Evolutionary conservation across 768 basidiomycete genomes (phyloP), one percentile per base, ranked within the genome.

Genomic region (Rhodotorula sphaerocarpa): DNA sequence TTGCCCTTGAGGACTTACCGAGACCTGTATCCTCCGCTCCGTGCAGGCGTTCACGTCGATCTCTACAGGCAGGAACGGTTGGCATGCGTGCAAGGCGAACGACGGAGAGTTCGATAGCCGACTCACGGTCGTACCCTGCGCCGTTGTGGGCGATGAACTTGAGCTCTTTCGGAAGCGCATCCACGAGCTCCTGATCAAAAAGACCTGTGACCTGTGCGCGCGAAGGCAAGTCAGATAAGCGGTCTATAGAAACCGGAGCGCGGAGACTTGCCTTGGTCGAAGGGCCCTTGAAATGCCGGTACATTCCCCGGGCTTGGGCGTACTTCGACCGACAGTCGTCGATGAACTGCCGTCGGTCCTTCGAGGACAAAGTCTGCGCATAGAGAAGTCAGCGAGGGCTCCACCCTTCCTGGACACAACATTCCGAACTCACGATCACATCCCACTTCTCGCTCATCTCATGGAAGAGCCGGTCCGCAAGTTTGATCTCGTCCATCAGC

Each of bases 81-180:
- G 33, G 16, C 4, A 30, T 7, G n/a, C 15, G 43, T 9, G 9
- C 9, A 39, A 39, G 36, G 16, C 36, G 36, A 39, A 39, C 31
- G 42, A 1, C 5, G 14, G 41, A 20, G 14, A 44, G 27, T 2
- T 21, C 15, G 39, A 27, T 41, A 14, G 10, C 18, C 30, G 33
- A 23, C 21, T 23, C 21, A 52, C 52, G 91, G 73, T 95, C 90
- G 73, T 95, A 95, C 0, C 91, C 90, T 0, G 91, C 90, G 16
- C 90, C 91, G 60, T 91, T 91, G 75, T 90, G 90, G 2, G 85
- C 87, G 73, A 93, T 88, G 85, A 86, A 90, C 71, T 84, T 84
- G 65, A 92, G 80, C 25, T 78, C 79, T 1, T 79, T 64, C 1
- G 88, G 84, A 15, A 95, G 78, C 0, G 80, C 82, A 52, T 79